Base-by-base conservation (phyloP, 805 yeast genomes). In the Geotrichum ghanense region DNA sequence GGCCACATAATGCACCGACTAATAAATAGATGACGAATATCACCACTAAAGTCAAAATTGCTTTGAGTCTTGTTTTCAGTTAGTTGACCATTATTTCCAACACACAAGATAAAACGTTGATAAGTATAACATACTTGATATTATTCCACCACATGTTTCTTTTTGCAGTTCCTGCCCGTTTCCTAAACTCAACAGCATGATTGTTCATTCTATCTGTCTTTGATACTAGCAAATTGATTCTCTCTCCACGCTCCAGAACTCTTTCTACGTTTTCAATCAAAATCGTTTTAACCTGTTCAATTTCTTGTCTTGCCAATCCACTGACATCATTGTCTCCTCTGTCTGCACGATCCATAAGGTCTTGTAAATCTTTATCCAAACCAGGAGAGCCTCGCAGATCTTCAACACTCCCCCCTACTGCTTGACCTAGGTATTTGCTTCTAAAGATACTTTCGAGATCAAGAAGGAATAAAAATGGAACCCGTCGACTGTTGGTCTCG, bases 201-300 rank as follows among this genome's bases (percentile, higher is more conserved):
- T 75, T 71, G 53, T 79, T 83, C 61, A 86, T 71, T 45, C 78
- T 71, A 51, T 83, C 81, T 1, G 95, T 87, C 61, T 86, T 86
- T 61, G 81, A 84, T 24, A 86, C 90, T 51, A 86, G 69, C 35
- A 74, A 63, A 53, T 77, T 75, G 49, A 86, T 76, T 45, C 83
- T 73, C 56, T 86, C 95, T 19, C 94, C 95, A 45, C 95, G 73
- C 53, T 77, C 78, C 54, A 86, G 66, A 22, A 87, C 72, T 58
- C 77, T 72, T 55, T 79, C 86, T 46, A 83, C 78, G 56, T 83
- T 83, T 50, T 80, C 83, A 49, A 78, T 73, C 88, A 83, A 81
- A 51, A 83, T 62, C 45, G 74, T 74, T 52, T 81, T 68, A 21
- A 83, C 83, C 56, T 79, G 79, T 46, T 75, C 76, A 19, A 82